Evolutionary conservation across 192 early-diverging fungal genomes (phyloP), one percentile per base, ranked within the genome.

Genomic region (Coemansia sp.): DNA sequence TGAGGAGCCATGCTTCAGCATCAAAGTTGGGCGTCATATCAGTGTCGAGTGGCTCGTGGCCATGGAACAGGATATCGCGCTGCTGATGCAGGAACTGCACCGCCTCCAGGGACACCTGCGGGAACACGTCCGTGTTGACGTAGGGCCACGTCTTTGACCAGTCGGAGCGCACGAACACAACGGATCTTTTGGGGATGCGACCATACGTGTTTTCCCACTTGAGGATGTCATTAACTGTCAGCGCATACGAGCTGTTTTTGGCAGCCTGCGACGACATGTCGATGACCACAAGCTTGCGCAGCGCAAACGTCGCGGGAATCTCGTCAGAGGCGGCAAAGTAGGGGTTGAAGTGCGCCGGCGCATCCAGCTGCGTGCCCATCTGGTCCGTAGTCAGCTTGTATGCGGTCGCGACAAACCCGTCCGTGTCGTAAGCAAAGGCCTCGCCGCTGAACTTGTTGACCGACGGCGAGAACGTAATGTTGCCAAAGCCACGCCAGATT

Each of bases 401-500:
- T 1, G 74, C 75, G 14, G 59, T 78, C 6, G 80, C 80, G 15
- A 73, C 80, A 51, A 81, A 81, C 42, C 39, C 45, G 47, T 81
- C 67, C 12, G 57, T 58, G 19, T 56, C 75, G 37, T 81, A 81
- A 12, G 62, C 46, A 18, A 78, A 81, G 41, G 64, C 60, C 52
- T 69, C 53, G 24, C 70, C 75, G 1, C 70, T 81, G 27, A 62
- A 44, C 39, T 65, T 67, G 64, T 67, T 71, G 15, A 69, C 53
- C 3, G 80, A 71, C 14, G 46, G 63, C 10, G 56, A 43, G 50
- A 81, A 81, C 39, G 66, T 70, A n/a, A 64, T 67, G 45, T 78
- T 78, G 60, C 80, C 80, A 51, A 81, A 81, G 38, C 70, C 80
- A 53, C 74, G 74, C 80, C 80, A 81, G n/a, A 81, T 64, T 3